These are phyloP conservation scores for Gnetum montanum DNA, from an alignment of 75 land plant species.

Conservation along the genomic window DNA sequence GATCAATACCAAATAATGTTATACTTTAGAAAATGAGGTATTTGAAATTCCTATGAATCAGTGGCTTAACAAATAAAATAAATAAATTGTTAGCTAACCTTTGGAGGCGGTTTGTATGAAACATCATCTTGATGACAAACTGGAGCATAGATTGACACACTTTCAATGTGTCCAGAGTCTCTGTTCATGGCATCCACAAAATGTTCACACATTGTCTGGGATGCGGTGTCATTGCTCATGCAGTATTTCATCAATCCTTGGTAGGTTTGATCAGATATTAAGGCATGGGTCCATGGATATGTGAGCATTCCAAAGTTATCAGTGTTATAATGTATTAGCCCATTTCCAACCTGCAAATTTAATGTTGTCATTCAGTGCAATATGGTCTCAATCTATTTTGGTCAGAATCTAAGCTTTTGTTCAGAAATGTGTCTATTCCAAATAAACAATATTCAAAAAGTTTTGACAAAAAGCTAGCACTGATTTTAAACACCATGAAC, in stretches of 20 bases:
- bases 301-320: constrained; percentile 45
- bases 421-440: too few relatives aligned
- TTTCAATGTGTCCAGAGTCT: constrained; percentile 72
- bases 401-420: too few relatives aligned
- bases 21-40: neutral
- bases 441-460: too few relatives aligned
- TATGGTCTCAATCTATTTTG: too few relatives aligned
- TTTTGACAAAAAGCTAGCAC: too few relatives aligned
- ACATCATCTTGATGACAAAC: constrained; percentile 22
- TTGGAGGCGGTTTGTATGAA: neutral
- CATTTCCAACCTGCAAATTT: constrained; percentile 37
- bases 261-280: constrained; percentile 37
- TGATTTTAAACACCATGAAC: too few relatives aligned
- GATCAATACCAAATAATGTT: neutral
- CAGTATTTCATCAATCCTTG: constrained; percentile 12
- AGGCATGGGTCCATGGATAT: constrained; percentile 48
- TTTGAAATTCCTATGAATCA: neutral
- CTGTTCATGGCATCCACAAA: constrained; percentile 17
- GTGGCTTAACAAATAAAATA: neutral
- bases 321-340: constrained; percentile 37
- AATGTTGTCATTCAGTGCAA: too few relatives aligned
- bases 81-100: neutral
- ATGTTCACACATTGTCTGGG: constrained; percentile 23
- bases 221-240: constrained; percentile 33
- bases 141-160: constrained; percentile 68